Conservation (phyloP, 2,329 filamentous ascomycete species). For the Arthrobotrys entomopaga region DNA sequence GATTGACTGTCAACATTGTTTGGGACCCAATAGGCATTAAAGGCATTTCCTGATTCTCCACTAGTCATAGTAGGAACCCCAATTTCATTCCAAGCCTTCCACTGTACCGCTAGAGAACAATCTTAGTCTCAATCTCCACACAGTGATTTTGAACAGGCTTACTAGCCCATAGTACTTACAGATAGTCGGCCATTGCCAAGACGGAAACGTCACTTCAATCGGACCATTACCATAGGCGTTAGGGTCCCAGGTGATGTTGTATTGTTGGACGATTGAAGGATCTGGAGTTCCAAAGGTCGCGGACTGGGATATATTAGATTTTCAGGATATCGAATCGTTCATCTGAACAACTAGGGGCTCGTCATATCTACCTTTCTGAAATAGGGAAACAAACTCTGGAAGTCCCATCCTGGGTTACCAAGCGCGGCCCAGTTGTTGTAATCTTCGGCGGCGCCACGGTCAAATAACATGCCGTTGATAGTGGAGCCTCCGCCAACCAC, state of each 20-base stretch:
- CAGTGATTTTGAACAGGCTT: no score
- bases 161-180: constrained; percentile 35
- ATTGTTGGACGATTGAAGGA: constrained; percentile 58
- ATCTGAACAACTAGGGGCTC: background rate
- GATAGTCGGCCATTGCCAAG: constrained; percentile 58
- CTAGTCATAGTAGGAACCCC: constrained; percentile 42
- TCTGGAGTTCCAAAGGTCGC: constrained; percentile 60
- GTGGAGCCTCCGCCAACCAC: constrained; percentile 63
- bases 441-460: constrained; percentile 63
- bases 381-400: constrained; percentile 60
- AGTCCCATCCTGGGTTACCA: constrained; percentile 65
- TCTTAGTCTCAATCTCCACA: no score
- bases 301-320: constrained; percentile 56
- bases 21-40: constrained; percentile 60
- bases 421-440: constrained; percentile 64
- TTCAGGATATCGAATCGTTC: background rate
- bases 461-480: constrained; percentile 66
- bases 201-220: constrained; percentile 61
- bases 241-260: constrained; percentile 61
- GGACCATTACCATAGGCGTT: constrained; percentile 60
- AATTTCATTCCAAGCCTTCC: constrained; percentile 46
- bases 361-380: constrained; percentile 60
- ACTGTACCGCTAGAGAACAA: constrained; percentile 29
- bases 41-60: constrained; percentile 55
- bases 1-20: constrained; percentile 59